Evolutionary conservation across 2,329 filamentous ascomycete genomes (phyloP), one percentile per base, ranked within the genome.

Genomic region (Colletotrichum ledebouriae): DNA sequence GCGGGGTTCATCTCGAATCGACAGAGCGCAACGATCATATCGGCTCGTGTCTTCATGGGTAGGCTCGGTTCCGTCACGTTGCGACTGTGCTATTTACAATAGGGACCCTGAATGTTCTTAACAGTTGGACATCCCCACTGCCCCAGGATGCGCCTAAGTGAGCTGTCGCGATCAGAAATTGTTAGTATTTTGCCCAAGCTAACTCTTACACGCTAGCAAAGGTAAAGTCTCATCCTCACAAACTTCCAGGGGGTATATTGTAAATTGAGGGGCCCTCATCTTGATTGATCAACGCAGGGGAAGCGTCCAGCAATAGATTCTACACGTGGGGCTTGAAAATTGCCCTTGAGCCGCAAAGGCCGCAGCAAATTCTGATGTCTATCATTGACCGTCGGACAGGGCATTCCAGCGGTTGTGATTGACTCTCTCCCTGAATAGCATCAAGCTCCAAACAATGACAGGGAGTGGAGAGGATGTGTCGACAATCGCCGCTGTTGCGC

Each of bases 61-160:
- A 37, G 44, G 9, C 2, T 7, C 11, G n/a, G 42, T 29, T 42
- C 42, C 58, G 13, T 37, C 13, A 4, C 34, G 22, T 11, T 62
- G 59, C 63, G 4, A 67, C 59, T 52, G 33, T 62, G 4, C 59
- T 41, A 29, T 61, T 42, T 47, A 17, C 17, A 17, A 17, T 17
- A 17, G 17, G 17, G 17, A 17, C 17, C 17, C 17, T 17, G 17
- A 17, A 17, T 17, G 17, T 17, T 17, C 2, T 1, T 17, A 17
- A 17, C 17, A 17, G 17, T 17, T 17, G 17, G 17, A 17, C 17
- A 17, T 17, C 17, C 17, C 17, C 17, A 17, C 17, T 17, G 17
- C 17, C 17, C 17, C 17, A 17, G 17, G 2, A 17, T 17, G 1
- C 2, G 17, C 17, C 17, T 17, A 17, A 17, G 17, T 17, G 17